These are phyloP conservation scores for Claviceps quebecensis DNA, from an alignment of 2,329 filamentous ascomycete species.

Conservation along the genomic window DNA sequence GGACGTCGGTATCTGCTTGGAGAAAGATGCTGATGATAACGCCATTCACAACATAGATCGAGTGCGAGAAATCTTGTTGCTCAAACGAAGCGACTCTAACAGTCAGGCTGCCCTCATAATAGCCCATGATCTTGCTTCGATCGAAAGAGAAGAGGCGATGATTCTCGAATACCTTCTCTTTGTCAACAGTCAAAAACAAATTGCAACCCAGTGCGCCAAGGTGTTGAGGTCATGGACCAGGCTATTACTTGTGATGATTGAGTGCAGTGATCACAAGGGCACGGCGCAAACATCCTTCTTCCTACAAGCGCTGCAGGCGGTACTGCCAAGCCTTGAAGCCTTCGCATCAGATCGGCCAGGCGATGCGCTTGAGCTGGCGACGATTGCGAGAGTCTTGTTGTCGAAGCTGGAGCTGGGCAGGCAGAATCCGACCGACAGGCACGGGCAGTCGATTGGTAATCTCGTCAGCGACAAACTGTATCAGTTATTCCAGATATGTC, in stretches of 20 bases:
- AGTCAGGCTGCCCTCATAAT: conserved; percentile 33
- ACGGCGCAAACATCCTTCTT: conserved; percentile 63
- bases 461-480: conserved; percentile 79
- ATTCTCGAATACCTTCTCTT: conserved; percentile 48
- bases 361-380: conserved; percentile 63
- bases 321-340: conserved; percentile 74
- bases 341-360: conserved; percentile 54
- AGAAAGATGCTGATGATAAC: conserved; percentile 42
- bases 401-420: conserved; percentile 52
- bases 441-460: conserved; percentile 42
- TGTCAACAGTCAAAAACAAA: conserved; percentile 47
- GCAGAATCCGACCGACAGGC: conserved; percentile 24
- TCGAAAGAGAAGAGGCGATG: conserved; percentile 45
- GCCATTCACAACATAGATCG: conserved; percentile 54
- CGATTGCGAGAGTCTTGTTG: conserved; percentile 58
- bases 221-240: conserved; percentile 76
- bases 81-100: conserved; percentile 51
- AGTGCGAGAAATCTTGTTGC: conserved; percentile 57
- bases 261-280: conserved; percentile 65
- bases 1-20: conserved; percentile 51
- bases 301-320: conserved; percentile 72
- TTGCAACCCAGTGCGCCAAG: conserved; percentile 43
- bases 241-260: conserved; percentile 68
- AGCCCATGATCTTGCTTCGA: conserved; percentile 31
- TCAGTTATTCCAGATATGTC: conserved; percentile 77